Evolutionary conservation across 1,139 yeast species (phyloP), one percentile per base, ranked within the genome.

Genomic region (Kluyveromyces sp.): DNA sequence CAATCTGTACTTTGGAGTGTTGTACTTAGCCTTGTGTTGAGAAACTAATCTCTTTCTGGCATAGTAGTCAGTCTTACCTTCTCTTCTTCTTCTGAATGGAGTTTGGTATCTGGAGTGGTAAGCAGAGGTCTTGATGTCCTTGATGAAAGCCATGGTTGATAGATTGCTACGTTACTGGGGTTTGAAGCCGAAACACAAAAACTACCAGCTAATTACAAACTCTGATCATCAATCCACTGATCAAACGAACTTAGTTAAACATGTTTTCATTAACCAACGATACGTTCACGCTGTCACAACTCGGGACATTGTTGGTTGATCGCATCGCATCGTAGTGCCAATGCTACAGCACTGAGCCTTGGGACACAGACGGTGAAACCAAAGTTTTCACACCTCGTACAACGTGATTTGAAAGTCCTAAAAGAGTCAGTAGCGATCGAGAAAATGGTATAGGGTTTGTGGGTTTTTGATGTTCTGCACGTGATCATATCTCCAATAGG

Each of bases 41-140:
- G 96, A 80, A 69, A 92, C 94, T 71, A 92, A 80, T 80, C 98
- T 88, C 95, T 92, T 92, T 83, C 99, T 92, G 75, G 94, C 96
- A 83, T 89, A 92, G 95, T 89, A 92, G 74, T 92, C 99, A 71
- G 99, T 92, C 83, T 94, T 92, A 78, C 98, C 99, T 77, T 94
- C 97, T 73, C 95, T 88, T 85, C 99, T 87, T 83, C 99, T 88
- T 75, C 98, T 88, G 96, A 88, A 92, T 63, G 97, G 96, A 71
- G 98, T 92, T 80, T 92, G 99, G 95, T 82, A 92, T 74, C 99
- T 92, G 71, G 97, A 88, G 81, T 81, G 88, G 92, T 94, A 92
- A 63, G 97, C 94, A 66, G 95, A 81, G 68, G 78, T 72, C 81
- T 88, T 88, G 48, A 65, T 56, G 56, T 66, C 65, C 69, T 79